Base-by-base conservation (phyloP, 2,329 filamentous ascomycete species). In the Pestalotiopsis sp. region DNA sequence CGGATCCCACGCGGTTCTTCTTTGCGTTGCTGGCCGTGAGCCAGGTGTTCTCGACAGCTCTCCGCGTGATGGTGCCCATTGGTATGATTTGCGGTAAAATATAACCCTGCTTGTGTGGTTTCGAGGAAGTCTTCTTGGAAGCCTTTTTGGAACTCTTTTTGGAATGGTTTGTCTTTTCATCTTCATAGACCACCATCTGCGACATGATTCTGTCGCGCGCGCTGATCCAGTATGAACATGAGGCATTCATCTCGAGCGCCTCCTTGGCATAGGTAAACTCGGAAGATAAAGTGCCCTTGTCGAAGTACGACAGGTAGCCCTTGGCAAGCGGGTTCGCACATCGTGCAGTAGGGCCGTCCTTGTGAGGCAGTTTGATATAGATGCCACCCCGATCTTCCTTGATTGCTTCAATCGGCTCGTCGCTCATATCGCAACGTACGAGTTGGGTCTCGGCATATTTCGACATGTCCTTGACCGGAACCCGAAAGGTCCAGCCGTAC, bases 171-270 rank as follows among this genome's bases (percentile, higher is more conserved):
- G 67, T 71, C 20, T 84, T 70, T 71, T 97, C 90, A 41, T 90
- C 85, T 69, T 94, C 86, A 77, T 97, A 98, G 1, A 99, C 92
- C 2, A 97, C 95, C 86, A 98, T 93, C 77, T 99, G 96, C n/a
- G 91, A 93, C 86, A 84, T 95, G 80, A 99, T 99, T 64, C 96
- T 87, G 76, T 97, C 94, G 71, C 96, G 89, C 17, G 96, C 95
- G 76, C 94, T 97, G 74, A 99, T 98, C 96, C 97, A 99, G 81
- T 99, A 99, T 0, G 95, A 98, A 78, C 97, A 99, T 0, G 94
- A 97, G 0, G 96, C 94, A 75, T 99, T 99, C 96, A 99, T 99
- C 74, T 98, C 93, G 58, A 99, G 84, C 0, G 97, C 96, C 78
- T 97, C 94, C 77, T 97, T 98, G 0, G 96, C 96, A 75, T 98